Conservation (phyloP, 345 rosid genomes). For the Salix koriyanagi region DNA sequence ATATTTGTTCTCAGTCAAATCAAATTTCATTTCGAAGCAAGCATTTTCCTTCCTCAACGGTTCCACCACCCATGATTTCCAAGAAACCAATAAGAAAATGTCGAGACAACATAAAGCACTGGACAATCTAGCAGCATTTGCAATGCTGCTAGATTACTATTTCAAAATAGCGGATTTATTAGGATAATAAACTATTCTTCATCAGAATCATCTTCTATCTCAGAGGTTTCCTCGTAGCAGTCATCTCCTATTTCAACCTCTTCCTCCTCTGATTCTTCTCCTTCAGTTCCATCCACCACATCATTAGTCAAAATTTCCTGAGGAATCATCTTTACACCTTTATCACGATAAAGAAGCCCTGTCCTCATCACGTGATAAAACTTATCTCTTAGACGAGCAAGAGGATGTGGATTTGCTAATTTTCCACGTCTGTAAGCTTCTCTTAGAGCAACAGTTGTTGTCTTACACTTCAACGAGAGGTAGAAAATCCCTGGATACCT, state of each 20-base stretch:
- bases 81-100: neutral
- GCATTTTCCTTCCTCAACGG: no score
- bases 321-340: conserved; percentile 54
- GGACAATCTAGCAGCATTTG: neutral
- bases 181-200: conserved; percentile 21
- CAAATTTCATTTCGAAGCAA: no score
- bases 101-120: neutral
- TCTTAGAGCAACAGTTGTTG: conserved; percentile 75
- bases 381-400: conserved; percentile 62
- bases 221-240: conserved; percentile 38
- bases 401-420: conserved; percentile 77
- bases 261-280: conserved; percentile 49
- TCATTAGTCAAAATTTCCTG: conserved; percentile 43
- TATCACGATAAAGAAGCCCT: conserved; percentile 71
- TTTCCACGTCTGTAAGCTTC: conserved; percentile 84
- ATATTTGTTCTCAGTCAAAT: no score
- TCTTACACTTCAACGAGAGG: conserved; percentile 92
- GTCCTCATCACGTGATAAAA: conserved; percentile 87
- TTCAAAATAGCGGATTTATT: neutral
- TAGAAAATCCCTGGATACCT: conserved; percentile 92
- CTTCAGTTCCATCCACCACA: conserved; percentile 29
- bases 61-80: neutral
- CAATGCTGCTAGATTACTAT: neutral
- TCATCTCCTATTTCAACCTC: conserved; percentile 47
- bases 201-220: conserved; percentile 42